Conservation (phyloP, 2,329 filamentous ascomycete species). For the Aspergillus sp. region DNA sequence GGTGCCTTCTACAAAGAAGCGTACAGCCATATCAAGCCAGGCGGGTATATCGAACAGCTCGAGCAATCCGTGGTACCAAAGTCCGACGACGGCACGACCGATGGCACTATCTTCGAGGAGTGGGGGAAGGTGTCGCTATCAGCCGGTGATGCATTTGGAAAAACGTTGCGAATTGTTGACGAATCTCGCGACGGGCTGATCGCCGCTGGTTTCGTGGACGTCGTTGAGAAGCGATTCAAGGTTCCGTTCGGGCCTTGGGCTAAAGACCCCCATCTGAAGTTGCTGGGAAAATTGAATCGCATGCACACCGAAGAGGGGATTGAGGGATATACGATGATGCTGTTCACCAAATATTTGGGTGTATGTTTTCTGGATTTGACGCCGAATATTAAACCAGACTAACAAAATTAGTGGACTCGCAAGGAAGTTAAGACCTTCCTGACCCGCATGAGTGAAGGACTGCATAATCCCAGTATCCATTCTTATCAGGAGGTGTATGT, state of each 20-base stretch:
- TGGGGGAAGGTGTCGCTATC: constrained; percentile 11
- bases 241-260: neutral
- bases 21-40: constrained; percentile 14
- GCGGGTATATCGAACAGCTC: constrained; percentile 39
- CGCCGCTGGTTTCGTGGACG: constrained; percentile 24
- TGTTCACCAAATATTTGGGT: neutral
- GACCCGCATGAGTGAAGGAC: neutral
- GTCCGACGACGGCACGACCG: constrained; percentile 14
- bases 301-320: neutral
- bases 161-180: constrained; percentile 30
- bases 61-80: constrained; percentile 29
- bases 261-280: neutral
- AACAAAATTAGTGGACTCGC: neutral
- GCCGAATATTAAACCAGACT: neutral
- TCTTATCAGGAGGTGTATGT: constrained; percentile 10
- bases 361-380: neutral
- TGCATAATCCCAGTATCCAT: constrained; percentile 3
- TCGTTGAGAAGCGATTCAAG: constrained; percentile 11
- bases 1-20: constrained; percentile 35
- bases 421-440: constrained; percentile 8
- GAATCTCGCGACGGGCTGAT: constrained; percentile 14
- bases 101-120: constrained; percentile 7
- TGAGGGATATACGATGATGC: constrained; percentile 1
- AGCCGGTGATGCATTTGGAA: constrained; percentile 15
- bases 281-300: neutral